These are phyloP conservation scores for Diaporthe longicolla DNA, from an alignment of 2,329 filamentous ascomycete species.

Conservation along the genomic window DNA sequence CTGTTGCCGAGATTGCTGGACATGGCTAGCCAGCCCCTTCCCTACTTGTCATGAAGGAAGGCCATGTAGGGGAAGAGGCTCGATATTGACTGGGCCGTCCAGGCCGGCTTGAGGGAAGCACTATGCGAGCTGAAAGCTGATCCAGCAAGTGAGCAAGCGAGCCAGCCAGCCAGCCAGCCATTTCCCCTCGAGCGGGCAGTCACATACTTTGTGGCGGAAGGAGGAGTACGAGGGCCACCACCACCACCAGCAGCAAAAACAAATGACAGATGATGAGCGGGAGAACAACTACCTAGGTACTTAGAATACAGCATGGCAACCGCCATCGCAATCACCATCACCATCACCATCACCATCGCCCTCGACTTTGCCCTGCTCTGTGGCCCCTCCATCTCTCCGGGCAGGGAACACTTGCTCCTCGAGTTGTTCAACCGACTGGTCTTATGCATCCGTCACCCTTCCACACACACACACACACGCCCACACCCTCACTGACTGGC, in stretches of 20 bases:
- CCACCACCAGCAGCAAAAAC: background rate
- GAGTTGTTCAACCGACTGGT: slow-evolving; percentile 22
- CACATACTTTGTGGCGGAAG: background rate
- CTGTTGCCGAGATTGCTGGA: slow-evolving; percentile 27
- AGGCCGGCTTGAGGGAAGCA: slow-evolving; percentile 21
- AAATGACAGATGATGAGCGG: background rate
- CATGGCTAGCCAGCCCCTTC: slow-evolving; percentile 16
- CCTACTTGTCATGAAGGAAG: too few species aligned
- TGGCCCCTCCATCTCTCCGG: background rate
- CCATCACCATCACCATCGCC: background rate
- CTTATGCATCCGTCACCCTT: slow-evolving; percentile 1
- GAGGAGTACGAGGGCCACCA: background rate
- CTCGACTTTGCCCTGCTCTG: background rate
- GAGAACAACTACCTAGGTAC: too few species aligned
- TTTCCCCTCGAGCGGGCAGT: too few species aligned
- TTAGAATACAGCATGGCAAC: background rate
- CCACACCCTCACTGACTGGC: background rate
- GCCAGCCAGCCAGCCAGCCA: background rate
- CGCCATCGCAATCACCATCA: background rate
- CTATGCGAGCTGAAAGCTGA: slow-evolving; percentile 29
- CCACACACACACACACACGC: background rate
- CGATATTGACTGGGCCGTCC: slow-evolving; percentile 30
- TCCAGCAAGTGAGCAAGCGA: background rate
- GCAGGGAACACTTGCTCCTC: background rate
- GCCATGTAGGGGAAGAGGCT: slow-evolving; percentile 3